Percentiles rank a stretch among this genome's conserved stretches.
These are phyloP conservation scores for Saprolegnia parasitica DNA, from an alignment of 352 stramenopile genomes.

Conservation along the genomic window DNA sequence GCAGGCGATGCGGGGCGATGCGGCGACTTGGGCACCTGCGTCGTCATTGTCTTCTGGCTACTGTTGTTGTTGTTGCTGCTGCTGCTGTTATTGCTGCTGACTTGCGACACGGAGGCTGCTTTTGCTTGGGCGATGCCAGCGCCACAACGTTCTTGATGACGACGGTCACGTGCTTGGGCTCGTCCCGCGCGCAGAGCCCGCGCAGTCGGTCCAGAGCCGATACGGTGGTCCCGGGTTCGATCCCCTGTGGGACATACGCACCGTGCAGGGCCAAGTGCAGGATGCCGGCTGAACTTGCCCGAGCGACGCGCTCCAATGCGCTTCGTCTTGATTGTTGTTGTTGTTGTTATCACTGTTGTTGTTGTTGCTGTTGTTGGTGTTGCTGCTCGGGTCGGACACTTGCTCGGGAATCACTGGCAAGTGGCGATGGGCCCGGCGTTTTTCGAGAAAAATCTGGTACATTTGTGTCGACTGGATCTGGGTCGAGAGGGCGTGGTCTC, in stretches of 20 bases:
- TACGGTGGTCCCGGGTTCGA: background rate
- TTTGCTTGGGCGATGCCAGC: background rate
- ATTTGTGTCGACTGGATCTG: constrained; percentile 4
- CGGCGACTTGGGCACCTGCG: background rate
- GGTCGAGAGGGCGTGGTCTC: background rate
- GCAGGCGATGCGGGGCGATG: background rate
- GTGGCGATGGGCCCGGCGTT: background rate
- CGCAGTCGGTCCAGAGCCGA: background rate
- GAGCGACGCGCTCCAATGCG: background rate
- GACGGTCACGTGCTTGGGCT: constrained; percentile 1
- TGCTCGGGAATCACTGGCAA: no score
- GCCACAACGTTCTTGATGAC: background rate
- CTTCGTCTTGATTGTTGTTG: constrained; percentile 1
- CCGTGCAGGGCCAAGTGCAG: background rate
- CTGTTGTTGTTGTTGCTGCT: background rate
- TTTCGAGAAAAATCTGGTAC: background rate
- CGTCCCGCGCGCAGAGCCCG: background rate
- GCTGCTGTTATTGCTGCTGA: background rate
- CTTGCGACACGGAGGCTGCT: background rate
- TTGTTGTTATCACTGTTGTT: no score
- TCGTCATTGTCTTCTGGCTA: background rate
- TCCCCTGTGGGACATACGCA: background rate
- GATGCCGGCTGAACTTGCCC: background rate
- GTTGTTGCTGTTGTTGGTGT: no score
- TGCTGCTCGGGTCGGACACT: no score